phyloP scores from a whole-genome alignment of 2,329 filamentous ascomycete species.

The Graphilbum sp. region DNA sequence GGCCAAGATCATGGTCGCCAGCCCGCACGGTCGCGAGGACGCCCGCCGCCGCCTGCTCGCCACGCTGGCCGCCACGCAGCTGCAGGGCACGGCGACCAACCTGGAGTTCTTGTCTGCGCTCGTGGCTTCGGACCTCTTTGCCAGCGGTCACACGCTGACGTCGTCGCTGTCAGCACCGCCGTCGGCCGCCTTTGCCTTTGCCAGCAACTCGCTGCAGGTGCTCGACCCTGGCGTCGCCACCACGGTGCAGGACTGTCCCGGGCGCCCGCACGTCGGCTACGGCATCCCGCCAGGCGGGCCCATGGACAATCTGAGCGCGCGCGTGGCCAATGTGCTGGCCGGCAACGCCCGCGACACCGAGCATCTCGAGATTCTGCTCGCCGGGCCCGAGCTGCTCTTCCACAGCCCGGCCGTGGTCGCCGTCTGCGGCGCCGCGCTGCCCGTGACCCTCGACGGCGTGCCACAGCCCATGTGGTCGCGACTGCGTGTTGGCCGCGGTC shows the following conservation, averaged over 20 bases:
- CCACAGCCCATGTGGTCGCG: not conserved
- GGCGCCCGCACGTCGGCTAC: conserved; percentile 20
- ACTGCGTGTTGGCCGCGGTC: not conserved
- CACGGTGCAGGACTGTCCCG: conserved; percentile 18
- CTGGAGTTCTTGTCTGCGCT: conserved; percentile 18
- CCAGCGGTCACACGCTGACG: conserved; percentile 7
- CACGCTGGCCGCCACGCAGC: not conserved
- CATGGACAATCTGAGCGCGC: conserved; percentile 21
- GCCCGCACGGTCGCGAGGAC: conserved; percentile 62
- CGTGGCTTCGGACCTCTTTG: conserved; percentile 14
- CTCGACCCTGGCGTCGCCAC: not conserved
- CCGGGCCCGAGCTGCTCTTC: conserved; percentile 19
- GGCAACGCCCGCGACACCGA: conserved; percentile 15
- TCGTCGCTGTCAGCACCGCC: too few species aligned
- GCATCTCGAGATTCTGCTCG: conserved; percentile 19
- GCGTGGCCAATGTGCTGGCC: conserved; percentile 19
- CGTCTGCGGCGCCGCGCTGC: conserved; percentile 15
- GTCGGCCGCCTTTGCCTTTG: conserved; percentile 15
- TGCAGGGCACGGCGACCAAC: conserved; percentile 14
- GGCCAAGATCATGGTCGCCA: conserved; percentile 88
- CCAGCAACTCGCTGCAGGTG: conserved; percentile 15
- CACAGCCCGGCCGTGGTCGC: conserved; percentile 17
- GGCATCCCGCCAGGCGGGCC: conserved; percentile 25
- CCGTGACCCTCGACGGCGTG: conserved; percentile 12
- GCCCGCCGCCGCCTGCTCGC: conserved; percentile 46